phyloP scores from a whole-genome alignment of 257 asterid species.

The Jaltomata sinuosa region DNA sequence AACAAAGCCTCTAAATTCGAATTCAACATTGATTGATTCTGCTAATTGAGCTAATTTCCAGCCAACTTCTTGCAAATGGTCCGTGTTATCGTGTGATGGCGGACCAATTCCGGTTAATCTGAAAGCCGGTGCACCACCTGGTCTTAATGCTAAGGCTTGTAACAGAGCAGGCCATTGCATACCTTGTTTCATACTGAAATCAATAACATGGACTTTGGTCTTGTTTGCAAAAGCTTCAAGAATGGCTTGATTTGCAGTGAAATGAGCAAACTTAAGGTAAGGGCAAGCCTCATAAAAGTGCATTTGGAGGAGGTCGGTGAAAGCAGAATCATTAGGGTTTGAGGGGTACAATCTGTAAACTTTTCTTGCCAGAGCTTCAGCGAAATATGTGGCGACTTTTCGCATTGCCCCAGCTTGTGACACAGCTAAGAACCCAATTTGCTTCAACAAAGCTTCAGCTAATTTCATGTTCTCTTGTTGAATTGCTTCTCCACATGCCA shows the following conservation, averaged over 20 bases:
- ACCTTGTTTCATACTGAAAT: conserved; percentile 89
- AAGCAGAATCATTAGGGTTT: conserved; percentile 46
- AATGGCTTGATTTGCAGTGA: conserved; percentile 91
- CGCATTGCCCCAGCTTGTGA: conserved; percentile 86
- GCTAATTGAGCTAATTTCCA: conserved; percentile 15
- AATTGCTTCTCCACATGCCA: conserved; percentile 91
- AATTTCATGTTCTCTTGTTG: conserved; percentile 52
- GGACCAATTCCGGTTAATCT: conserved; percentile 79
- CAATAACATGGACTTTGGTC: conserved; percentile 59
- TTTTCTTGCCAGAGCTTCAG: conserved; percentile 69
- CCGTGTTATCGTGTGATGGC: conserved; percentile 57
- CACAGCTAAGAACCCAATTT: conserved; percentile 58
- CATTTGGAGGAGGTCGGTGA: conserved; percentile 56
- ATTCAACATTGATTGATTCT: too few relatives aligned
- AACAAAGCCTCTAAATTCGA: too few relatives aligned
- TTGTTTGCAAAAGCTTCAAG: conserved; percentile 69
- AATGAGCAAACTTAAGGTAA: conserved; percentile 81
- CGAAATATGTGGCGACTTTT: conserved; percentile 80
- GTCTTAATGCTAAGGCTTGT: conserved; percentile 74
- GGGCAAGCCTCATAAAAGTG: conserved; percentile 91
- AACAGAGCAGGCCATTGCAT: conserved; percentile 94
- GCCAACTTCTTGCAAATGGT: conserved; percentile 70
- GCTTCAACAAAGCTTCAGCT: conserved; percentile 65
- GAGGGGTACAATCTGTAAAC: conserved; percentile 43
- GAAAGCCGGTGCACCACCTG: conserved; percentile 87